Conservation (phyloP, 352 stramenopile genomes). For the Phytophthora megakarya region DNA sequence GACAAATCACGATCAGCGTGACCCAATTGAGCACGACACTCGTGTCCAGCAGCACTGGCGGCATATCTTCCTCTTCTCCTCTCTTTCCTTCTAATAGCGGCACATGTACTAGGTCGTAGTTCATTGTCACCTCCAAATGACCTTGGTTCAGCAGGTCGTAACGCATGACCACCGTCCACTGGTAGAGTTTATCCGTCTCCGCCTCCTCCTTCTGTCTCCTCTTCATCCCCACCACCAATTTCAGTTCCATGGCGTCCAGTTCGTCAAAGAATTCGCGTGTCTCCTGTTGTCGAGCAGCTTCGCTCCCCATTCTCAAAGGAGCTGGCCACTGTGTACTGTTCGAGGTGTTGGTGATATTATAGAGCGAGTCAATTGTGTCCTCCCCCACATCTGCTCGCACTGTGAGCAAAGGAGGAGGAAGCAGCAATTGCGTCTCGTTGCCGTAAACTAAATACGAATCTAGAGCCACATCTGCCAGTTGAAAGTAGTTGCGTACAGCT, state of each 20-base stretch:
- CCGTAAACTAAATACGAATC: conserved; percentile 52
- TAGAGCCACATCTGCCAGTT: conserved; percentile 55
- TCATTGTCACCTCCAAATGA: conserved; percentile 70
- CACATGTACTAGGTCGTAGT: conserved; percentile 47
- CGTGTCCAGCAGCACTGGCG: conserved; percentile 52
- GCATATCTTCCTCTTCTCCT: conserved; percentile 35
- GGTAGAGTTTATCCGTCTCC: conserved; percentile 38
- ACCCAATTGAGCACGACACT: conserved; percentile 51
- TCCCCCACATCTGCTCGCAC: conserved; percentile 43
- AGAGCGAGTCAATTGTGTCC: conserved; percentile 37
- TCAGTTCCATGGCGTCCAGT: conserved; percentile 67
- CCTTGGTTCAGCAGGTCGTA: conserved; percentile 77
- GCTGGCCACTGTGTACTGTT: conserved; percentile 54
- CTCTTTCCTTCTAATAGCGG: conserved; percentile 25
- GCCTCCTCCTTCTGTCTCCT: conserved; percentile 26
- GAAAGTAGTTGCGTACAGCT: conserved; percentile 66
- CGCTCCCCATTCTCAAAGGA: conserved; percentile 39
- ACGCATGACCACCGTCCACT: conserved; percentile 66
- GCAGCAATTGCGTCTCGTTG: conserved; percentile 28
- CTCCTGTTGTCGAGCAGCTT: conserved; percentile 29
- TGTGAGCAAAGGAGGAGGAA: conserved; percentile 56
- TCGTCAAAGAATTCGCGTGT: conserved; percentile 70
- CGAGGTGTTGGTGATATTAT: conserved; percentile 49
- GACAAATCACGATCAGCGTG: conserved; percentile 42
- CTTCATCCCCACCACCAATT: conserved; percentile 56